These are phyloP conservation scores for Penicillium steckii DNA, from an alignment of 495 filamentous ascomycete genomes.

Conservation along the genomic window DNA sequence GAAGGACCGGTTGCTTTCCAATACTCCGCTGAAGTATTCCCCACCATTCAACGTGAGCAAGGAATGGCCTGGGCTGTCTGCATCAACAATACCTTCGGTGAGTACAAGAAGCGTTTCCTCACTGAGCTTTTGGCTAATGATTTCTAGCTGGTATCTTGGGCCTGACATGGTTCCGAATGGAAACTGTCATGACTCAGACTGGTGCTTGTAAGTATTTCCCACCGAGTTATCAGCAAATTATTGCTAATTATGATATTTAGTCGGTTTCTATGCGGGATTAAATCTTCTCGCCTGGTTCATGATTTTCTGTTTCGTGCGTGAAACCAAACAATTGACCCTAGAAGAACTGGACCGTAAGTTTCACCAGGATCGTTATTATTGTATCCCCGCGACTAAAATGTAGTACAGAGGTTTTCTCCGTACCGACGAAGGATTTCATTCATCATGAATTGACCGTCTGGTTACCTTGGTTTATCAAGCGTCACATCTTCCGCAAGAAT, in stretches of 20 bases:
- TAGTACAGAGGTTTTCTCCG: constrained; percentile 42
- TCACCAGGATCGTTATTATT: neutral
- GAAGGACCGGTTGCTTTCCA: constrained; percentile 51
- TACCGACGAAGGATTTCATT: constrained; percentile 42
- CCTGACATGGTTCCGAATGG: constrained; percentile 51
- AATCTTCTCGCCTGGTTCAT: constrained; percentile 49
- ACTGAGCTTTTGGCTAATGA: neutral
- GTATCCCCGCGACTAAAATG: constrained; percentile 17
- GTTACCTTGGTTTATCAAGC: constrained; percentile 45
- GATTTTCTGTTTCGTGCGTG: constrained; percentile 51
- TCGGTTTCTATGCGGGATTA: constrained; percentile 52
- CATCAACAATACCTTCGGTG: constrained; percentile 47
- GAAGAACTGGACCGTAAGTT: constrained; percentile 38
- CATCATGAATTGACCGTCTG: constrained; percentile 38
- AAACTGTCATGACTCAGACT: constrained; percentile 43
- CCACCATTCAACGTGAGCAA: constrained; percentile 45
- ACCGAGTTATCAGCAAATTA: neutral
- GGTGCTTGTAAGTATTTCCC: constrained; percentile 42
- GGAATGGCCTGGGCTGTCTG: constrained; percentile 46
- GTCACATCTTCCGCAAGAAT: constrained; percentile 40
- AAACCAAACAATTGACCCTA: constrained; percentile 47
- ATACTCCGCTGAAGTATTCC: constrained; percentile 54
- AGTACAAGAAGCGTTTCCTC: neutral
- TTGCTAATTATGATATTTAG: constrained; percentile 6
- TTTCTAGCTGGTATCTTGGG: constrained; percentile 39